Evolutionary conservation across 176 grass and related monocot species (phyloP).

Genomic region (Musa troglodytarum): DNA sequence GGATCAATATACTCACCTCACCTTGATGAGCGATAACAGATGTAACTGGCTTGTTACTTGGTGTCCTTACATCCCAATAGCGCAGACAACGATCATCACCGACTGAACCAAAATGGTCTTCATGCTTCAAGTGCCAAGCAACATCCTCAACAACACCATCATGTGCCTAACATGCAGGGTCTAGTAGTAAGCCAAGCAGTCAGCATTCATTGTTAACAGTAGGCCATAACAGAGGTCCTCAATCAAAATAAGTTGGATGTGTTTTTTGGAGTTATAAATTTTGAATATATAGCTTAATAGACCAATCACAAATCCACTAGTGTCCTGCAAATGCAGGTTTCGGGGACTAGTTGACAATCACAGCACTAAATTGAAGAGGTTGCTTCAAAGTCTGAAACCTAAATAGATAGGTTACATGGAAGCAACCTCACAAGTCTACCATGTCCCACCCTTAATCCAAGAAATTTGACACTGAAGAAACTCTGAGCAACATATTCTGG

Average conservation of each 20-base stretch:
- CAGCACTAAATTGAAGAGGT: neutral
- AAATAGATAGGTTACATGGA: neutral
- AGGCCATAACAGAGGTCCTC: neutral
- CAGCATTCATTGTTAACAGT: neutral
- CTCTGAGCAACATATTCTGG: neutral
- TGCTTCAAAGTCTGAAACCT: neutral
- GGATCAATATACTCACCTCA: conserved; percentile 48
- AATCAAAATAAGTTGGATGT: neutral
- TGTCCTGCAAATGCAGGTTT: neutral
- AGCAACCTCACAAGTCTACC: neutral
- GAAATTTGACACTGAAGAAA: neutral
- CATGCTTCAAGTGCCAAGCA: conserved; percentile 93
- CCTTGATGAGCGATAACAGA: conserved; percentile 84
- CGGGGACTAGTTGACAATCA: neutral
- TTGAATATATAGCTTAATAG: no score
- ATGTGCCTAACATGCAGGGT: conserved; percentile 42
- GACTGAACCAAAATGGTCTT: conserved; percentile 87
- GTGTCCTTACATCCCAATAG: conserved; percentile 71
- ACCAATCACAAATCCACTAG: no score
- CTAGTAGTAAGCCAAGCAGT: neutral
- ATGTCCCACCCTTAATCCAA: neutral
- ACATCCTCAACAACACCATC: conserved; percentile 97
- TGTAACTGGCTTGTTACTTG: conserved; percentile 61
- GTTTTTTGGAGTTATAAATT: no score
- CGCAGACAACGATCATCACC: conserved; percentile 79